A percentile compares a stretch with the other conserved stretches of the same genome.
Evolutionary conservation across 768 basidiomycete genomes (phyloP).

Genomic region (Auricularia auricula-judae): DNA sequence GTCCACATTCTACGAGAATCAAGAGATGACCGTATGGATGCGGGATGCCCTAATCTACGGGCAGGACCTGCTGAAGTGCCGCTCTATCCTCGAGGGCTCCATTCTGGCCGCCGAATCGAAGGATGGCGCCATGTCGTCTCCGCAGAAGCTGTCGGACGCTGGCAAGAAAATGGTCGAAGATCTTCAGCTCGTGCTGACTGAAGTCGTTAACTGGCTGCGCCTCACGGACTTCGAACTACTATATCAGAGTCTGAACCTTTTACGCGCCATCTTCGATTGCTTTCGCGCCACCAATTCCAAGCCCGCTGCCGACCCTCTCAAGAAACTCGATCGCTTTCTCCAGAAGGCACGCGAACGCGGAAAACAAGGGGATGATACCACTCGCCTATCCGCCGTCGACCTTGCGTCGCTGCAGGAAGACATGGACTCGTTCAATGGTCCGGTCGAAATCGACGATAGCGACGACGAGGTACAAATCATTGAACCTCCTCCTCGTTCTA

Average conservation of each 20-base stretch:
- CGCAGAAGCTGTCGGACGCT: conserved; percentile 40
- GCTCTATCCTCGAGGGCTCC: conserved; percentile 68
- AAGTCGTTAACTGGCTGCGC: conserved; percentile 79
- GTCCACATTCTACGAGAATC: conserved; percentile 68
- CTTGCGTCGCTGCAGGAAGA: conserved; percentile 56
- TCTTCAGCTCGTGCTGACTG: conserved; percentile 67
- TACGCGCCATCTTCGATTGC: conserved; percentile 67
- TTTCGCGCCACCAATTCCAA: conserved; percentile 52
- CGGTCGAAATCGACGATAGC: conserved; percentile 21
- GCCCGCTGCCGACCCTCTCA: conserved; percentile 45
- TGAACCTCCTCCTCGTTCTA: conserved; percentile 16
- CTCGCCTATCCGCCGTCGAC: conserved; percentile 45
- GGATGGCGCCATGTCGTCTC: conserved; percentile 18
- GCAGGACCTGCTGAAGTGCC: conserved; percentile 70
- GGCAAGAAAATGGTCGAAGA: conserved; percentile 68
- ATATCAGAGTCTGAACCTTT: conserved; percentile 75
- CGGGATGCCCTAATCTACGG: conserved; percentile 93
- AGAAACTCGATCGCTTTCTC: conserved; percentile 56
- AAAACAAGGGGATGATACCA: conserved; percentile 32
- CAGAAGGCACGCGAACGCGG: conserved; percentile 38
- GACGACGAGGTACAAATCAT: conserved; percentile 52
- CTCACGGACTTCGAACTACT: conserved; percentile 87
- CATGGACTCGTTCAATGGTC: conserved; percentile 40
- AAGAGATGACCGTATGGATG: conserved; percentile 95
- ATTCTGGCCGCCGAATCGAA: conserved; percentile 25